Conservation (phyloP, 2,329 filamentous ascomycete genomes). For the Penicillium vulpinum region DNA sequence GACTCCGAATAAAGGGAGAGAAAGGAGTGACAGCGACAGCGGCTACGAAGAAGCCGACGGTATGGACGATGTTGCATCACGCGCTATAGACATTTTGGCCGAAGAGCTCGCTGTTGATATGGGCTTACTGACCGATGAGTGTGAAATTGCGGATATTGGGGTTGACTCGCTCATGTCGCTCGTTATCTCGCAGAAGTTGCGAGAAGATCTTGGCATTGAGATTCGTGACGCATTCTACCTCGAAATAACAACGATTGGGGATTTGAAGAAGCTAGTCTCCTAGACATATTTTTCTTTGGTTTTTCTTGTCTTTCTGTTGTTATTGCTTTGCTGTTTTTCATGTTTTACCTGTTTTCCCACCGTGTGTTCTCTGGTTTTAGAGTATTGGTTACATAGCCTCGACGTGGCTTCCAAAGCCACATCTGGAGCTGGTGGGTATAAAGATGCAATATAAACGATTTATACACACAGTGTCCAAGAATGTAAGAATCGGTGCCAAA, state of each 20-base stretch:
- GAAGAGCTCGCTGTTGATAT: not conserved
- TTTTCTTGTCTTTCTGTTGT: too few relatives aligned
- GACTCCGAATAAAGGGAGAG: not conserved
- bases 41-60: not conserved
- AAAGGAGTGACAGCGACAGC: not conserved
- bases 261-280: not conserved
- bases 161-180: slow-evolving; percentile 39
- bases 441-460: too few relatives aligned
- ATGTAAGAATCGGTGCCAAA: too few relatives aligned
- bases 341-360: too few relatives aligned
- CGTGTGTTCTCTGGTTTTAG: too few relatives aligned
- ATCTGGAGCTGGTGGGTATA: too few relatives aligned
- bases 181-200: slow-evolving; percentile 32
- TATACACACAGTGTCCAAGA: too few relatives aligned
- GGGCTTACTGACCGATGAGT: not conserved
- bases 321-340: too few relatives aligned
- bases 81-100: not conserved
- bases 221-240: slow-evolving; percentile 4
- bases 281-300: not conserved
- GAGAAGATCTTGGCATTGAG: slow-evolving; percentile 12
- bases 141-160: slow-evolving; percentile 27
- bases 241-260: slow-evolving; percentile 4
- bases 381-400: too few relatives aligned
- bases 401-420: too few relatives aligned
- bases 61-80: not conserved